Conservation (phyloP, 192 early-diverging fungal genomes). For the Entomortierella lignicola region DNA sequence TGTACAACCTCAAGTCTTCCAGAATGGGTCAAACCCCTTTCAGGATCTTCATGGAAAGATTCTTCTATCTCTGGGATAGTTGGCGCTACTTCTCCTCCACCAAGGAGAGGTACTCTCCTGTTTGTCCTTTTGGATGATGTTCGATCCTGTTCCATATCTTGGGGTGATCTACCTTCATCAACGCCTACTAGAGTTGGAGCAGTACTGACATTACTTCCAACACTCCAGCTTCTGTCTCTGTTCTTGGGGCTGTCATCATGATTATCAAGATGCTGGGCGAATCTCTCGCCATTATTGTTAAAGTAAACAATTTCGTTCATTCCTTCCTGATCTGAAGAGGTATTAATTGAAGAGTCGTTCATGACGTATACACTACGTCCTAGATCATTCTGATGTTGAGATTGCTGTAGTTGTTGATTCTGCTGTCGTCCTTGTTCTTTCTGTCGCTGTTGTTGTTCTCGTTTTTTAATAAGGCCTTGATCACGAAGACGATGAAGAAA, state of each 20-base stretch:
- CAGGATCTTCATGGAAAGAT: background rate
- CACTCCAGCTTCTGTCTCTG: slow-evolving; percentile 25
- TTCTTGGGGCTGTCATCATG: slow-evolving; percentile 3
- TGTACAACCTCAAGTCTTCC: background rate
- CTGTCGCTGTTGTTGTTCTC: slow-evolving; percentile 12
- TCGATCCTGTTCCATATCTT: background rate
- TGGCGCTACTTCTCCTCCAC: background rate
- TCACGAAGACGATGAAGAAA: slow-evolving; percentile 23
- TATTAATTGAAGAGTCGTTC: background rate
- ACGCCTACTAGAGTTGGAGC: slow-evolving; percentile 25
- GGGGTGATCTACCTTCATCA: slow-evolving; percentile 4
- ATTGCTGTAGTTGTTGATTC: background rate
- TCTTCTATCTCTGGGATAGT: background rate
- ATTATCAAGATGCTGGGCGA: too few species aligned
- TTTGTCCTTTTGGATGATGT: background rate
- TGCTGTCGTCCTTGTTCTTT: background rate
- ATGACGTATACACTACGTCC: background rate
- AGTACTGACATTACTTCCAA: slow-evolving; percentile 18
- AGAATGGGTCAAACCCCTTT: background rate
- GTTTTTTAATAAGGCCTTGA: slow-evolving; percentile 1
- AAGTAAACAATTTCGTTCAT: background rate
- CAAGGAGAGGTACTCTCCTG: background rate
- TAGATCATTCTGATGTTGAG: background rate
- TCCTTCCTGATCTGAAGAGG: background rate
- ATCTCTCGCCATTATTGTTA: too few species aligned